Conservation (phyloP, 129 eudicot genomes). For the Heracleum sosnowskyi region DNA sequence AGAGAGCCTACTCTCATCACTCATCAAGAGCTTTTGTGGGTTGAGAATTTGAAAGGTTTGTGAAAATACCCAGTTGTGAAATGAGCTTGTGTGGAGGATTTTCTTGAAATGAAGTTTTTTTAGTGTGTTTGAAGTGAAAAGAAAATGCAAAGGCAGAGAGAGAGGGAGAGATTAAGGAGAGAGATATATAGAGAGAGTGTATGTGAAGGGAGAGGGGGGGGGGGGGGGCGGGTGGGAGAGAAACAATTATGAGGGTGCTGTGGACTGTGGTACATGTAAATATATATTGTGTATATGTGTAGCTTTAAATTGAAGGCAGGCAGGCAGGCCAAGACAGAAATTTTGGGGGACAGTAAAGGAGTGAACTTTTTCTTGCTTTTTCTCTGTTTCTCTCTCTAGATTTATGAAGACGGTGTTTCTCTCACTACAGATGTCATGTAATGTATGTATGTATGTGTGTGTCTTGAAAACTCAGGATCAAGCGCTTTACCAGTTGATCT, state of each 20-base stretch:
- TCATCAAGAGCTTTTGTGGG: conserved; percentile 27
- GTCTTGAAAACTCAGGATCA: too few relatives aligned
- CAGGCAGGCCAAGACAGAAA: conserved; percentile 6
- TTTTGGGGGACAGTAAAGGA: conserved; percentile 1
- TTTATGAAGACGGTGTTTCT: background rate
- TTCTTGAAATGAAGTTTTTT: conserved; percentile 10
- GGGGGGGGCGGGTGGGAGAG: too few relatives aligned
- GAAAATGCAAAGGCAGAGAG: background rate
- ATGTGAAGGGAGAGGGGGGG: background rate
- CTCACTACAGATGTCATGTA: background rate
- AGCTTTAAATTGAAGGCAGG: conserved; percentile 5
- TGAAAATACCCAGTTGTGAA: background rate
- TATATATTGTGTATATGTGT: background rate
- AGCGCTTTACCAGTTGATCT: too few relatives aligned
- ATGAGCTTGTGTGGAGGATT: background rate
- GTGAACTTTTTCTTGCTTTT: background rate
- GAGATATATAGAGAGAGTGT: background rate
- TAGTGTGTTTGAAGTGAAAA: background rate
- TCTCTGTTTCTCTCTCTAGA: conserved; percentile 11
- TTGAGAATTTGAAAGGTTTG: background rate
- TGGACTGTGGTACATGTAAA: background rate
- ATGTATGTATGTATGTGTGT: background rate
- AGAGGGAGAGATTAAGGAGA: conserved; percentile 11
- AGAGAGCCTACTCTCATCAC: conserved; percentile 61
- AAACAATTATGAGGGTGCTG: background rate